These are phyloP conservation scores for Hyaloscypha bicolor DNA, from an alignment of 495 filamentous ascomycete species.

Conservation along the genomic window DNA sequence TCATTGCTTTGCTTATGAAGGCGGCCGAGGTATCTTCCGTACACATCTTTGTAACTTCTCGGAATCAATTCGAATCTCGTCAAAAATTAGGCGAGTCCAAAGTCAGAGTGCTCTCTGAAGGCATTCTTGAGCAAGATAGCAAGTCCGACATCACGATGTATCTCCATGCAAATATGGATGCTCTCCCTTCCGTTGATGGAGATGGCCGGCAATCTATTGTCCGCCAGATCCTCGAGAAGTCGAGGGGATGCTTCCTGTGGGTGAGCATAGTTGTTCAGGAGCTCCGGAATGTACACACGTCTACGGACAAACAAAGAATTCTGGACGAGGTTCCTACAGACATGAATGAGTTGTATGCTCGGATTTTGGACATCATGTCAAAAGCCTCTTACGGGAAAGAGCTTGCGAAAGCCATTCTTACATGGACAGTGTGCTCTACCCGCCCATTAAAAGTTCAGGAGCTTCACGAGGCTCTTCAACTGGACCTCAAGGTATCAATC, in stretches of 20 bases:
- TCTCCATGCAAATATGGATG: conserved; percentile 6
- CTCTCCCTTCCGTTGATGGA: background rate
- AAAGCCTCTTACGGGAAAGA: conserved; percentile 1
- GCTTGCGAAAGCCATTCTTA: conserved; percentile 23
- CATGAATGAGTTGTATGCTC: conserved; percentile 24
- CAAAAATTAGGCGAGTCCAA: background rate
- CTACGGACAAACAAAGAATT: conserved; percentile 3
- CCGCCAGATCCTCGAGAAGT: conserved; percentile 19
- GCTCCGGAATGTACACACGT: conserved; percentile 5
- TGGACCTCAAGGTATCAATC: conserved; percentile 20
- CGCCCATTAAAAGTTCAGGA: conserved; percentile 22
- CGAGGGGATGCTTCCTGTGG: conserved; percentile 27
- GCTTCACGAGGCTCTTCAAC: conserved; percentile 19
- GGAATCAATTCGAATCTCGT: conserved; percentile 1
- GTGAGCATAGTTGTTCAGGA: conserved; percentile 23
- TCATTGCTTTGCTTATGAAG: conserved; percentile 34
- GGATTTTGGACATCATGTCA: conserved; percentile 4
- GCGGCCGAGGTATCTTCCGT: background rate
- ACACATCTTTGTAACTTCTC: conserved; percentile 14
- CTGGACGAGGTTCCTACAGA: conserved; percentile 23
- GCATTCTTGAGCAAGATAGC: conserved; percentile 10
- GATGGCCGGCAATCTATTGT: conserved; percentile 2
- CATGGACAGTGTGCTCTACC: conserved; percentile 19
- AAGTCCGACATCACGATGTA: conserved; percentile 17
- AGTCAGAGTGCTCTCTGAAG: too few species aligned